phyloP scores from a whole-genome alignment of 2,329 filamentous ascomycete species.

The Dothideomycetes sp. region DNA sequence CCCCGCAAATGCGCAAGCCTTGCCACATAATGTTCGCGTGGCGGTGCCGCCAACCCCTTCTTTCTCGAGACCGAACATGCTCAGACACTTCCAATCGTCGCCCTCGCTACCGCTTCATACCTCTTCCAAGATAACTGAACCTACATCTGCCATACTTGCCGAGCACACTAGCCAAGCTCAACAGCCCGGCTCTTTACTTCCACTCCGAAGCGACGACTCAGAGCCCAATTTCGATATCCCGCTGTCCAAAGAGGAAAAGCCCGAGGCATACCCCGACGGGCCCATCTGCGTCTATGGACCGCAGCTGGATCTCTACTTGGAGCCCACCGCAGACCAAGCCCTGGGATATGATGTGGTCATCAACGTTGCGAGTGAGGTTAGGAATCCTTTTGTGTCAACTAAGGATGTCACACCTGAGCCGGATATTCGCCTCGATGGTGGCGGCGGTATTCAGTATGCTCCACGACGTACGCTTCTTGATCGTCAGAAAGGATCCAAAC shows the following conservation, averaged over 20 bases:
- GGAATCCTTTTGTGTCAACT: constrained; percentile 51
- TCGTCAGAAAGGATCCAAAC: background rate
- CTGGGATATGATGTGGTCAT: constrained; percentile 71
- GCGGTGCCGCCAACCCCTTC: constrained; percentile 48
- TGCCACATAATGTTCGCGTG: constrained; percentile 44
- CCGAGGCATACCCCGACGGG: constrained; percentile 70
- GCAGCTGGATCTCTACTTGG: constrained; percentile 66
- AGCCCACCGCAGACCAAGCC: constrained; percentile 69
- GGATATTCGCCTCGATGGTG: constrained; percentile 21
- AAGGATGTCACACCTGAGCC: constrained; percentile 19
- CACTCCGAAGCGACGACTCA: constrained; percentile 6
- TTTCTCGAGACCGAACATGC: constrained; percentile 34
- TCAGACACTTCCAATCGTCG: constrained; percentile 53
- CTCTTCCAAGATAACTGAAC: background rate
- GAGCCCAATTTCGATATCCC: constrained; percentile 43
- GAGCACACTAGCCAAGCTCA: background rate
- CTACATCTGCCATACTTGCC: background rate
- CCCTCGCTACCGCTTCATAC: constrained; percentile 42
- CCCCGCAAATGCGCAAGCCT: constrained; percentile 45
- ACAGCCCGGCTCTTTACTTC: constrained; percentile 1
- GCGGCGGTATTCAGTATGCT: constrained; percentile 22
- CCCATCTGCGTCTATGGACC: constrained; percentile 74
- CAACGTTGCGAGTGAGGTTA: constrained; percentile 74
- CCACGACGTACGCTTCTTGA: constrained; percentile 13
- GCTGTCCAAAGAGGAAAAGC: constrained; percentile 56